Percentiles rank a stretch among this genome's conserved stretches.
phyloP scores from a whole-genome alignment of 176 grass and related monocot species.

The Ensete glaucum region DNA sequence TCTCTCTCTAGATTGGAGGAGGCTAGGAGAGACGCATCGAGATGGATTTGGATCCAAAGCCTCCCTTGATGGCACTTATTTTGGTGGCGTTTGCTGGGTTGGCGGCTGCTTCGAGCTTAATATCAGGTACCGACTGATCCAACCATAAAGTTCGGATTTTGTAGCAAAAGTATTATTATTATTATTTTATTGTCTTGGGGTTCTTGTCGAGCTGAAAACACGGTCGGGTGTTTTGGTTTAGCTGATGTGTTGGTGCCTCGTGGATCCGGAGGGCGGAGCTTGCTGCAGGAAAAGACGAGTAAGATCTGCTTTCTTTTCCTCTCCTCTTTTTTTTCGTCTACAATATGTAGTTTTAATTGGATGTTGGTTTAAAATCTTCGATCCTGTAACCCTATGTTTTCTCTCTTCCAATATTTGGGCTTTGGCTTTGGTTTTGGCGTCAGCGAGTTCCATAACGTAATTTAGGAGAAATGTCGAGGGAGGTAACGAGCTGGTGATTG shows the following conservation, averaged over 20 bases:
- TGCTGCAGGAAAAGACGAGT: constrained; percentile 11
- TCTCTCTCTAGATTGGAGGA: neutral
- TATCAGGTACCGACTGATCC: neutral
- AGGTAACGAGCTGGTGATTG: no score
- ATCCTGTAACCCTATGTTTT: no score
- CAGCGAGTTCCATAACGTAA: no score
- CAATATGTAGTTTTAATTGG: no score
- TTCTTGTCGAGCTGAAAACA: neutral
- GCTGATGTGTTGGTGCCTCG: neutral
- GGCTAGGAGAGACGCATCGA: no score
- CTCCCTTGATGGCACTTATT: no score
- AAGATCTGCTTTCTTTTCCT: neutral
- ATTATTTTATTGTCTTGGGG: neutral
- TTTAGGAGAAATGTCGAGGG: no score
- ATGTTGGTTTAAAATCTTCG: no score
- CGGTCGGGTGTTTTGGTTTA: neutral
- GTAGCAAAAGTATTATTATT: no score
- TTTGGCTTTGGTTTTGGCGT: no score
- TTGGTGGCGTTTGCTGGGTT: neutral
- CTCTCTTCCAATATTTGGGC: neutral
- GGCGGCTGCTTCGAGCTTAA: neutral
- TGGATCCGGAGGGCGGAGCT: constrained; percentile 11
- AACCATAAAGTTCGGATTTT: neutral
- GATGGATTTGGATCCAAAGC: no score
- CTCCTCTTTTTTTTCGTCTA: no score